A percentile compares a stretch with the other conserved stretches of the same genome.
These are phyloP conservation scores for Phyllosticta citriasiana DNA, from an alignment of 2,329 filamentous ascomycete genomes.

Conservation along the genomic window DNA sequence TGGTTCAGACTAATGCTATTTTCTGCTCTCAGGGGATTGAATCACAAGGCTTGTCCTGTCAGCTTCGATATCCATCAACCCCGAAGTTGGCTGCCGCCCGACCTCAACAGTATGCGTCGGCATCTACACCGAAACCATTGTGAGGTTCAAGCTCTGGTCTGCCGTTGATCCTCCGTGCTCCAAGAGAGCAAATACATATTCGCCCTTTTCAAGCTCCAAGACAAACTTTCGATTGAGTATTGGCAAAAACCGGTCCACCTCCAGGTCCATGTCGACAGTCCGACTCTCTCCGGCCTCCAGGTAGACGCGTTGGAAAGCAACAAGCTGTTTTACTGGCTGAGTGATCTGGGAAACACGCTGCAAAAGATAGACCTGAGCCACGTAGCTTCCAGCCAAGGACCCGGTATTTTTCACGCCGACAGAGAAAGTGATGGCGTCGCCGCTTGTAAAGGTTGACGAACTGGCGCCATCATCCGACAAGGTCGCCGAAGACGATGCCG, in stretches of 20 bases:
- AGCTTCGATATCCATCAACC: too few species aligned
- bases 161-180: slow-evolving; percentile 30
- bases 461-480: not conserved
- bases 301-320: slow-evolving; percentile 34
- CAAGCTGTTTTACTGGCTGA: slow-evolving; percentile 35
- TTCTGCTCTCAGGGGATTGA: too few species aligned
- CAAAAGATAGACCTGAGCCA: slow-evolving; percentile 34
- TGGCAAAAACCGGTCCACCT: slow-evolving; percentile 34
- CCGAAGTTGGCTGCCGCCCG: too few species aligned
- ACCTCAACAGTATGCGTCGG: too few species aligned
- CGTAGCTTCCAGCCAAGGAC: slow-evolving; percentile 26
- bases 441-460: slow-evolving; percentile 18
- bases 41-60: too few species aligned
- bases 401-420: slow-evolving; percentile 28
- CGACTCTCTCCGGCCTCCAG: slow-evolving; percentile 24
- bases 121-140: slow-evolving; percentile 17
- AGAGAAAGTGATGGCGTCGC: slow-evolving; percentile 27
- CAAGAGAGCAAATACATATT: slow-evolving; percentile 34
- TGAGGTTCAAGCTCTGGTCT: slow-evolving; percentile 29
- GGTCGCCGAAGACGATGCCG: not conserved
- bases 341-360: slow-evolving; percentile 31
- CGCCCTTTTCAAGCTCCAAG: slow-evolving; percentile 36
- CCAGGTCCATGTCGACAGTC: slow-evolving; percentile 26
- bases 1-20: too few species aligned
- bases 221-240: slow-evolving; percentile 33